Conservation (phyloP, 768 basidiomycete species). For the Trametes cingulata region DNA sequence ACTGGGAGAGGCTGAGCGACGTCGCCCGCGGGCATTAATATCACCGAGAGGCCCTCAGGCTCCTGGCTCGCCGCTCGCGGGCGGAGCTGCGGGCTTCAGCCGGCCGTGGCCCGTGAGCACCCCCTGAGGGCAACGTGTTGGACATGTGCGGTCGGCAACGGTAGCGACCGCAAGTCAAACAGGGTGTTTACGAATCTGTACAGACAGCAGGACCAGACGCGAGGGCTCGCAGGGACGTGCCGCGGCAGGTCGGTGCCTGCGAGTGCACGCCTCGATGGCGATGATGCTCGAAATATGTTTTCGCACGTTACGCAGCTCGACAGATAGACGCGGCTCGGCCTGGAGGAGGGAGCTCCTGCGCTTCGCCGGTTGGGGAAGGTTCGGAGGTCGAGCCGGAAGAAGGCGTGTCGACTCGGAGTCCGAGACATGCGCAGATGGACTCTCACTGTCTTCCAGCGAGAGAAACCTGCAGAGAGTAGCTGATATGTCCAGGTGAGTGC, state of each 20-base stretch:
- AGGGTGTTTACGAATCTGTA: slow-evolving; percentile 14
- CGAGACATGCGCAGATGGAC: neutral
- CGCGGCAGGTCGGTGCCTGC: neutral
- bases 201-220: neutral
- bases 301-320: neutral
- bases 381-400: slow-evolving; percentile 16
- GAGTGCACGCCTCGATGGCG: neutral
- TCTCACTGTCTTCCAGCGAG: neutral
- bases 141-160: slow-evolving; percentile 21
- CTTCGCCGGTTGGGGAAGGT: slow-evolving; percentile 12
- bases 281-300: neutral
- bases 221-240: neutral
- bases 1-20: neutral
- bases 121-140: slow-evolving; percentile 19
- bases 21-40: slow-evolving; percentile 7
- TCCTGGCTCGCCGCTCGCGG: neutral
- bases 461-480: neutral
- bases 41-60: neutral
- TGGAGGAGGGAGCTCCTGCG: neutral
- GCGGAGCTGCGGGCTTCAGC: slow-evolving; percentile 7
- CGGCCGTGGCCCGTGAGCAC: neutral
- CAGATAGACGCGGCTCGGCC: neutral
- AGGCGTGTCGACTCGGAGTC: neutral
- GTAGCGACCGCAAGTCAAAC: slow-evolving; percentile 20
- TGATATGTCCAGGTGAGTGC: too few relatives aligned